Evolutionary conservation across 306 rosid species (phyloP), one percentile per base, ranked within the genome.

Genomic region (Trifolium dubium): DNA sequence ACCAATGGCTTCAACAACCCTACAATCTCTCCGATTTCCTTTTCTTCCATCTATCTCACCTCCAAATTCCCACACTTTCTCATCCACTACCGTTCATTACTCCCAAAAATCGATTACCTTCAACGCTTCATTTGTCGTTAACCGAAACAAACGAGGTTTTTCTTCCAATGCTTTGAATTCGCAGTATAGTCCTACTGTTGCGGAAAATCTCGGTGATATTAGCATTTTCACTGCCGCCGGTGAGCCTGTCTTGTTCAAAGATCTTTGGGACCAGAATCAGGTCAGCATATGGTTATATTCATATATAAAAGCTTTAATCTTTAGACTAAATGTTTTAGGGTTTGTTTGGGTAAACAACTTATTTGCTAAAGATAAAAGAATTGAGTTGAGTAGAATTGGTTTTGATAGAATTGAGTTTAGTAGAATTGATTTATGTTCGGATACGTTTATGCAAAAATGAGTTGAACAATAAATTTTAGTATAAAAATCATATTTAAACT

Each of bases 191-290:
- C 67, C 88, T 8, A 70, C 23, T 44, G 79, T 81, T 63, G 77
- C 79, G 0, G 88, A 91, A 14, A 68, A 54, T 53, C 87, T 93
- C 8, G 83, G 80, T 19, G 81, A 81, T 29, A 74, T 81, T 56
- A 81, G 17, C 39, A 81, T 93, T 64, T 89, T 88, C 86, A 84
- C 92, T 4, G 97, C 93, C 6, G 72, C 83, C 4, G 97, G 96
- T 34, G 88, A 91, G 5, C 78, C 86, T 30, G 86, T 91, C 64
- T 37, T 37, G 77, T 91, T 93, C 83, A 85, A 81, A 72, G 83
- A 88, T 63, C 93, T 90, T 29, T 87, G 89, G 97, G 90, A 88
- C 73, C 91, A 84, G 76, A 73, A 77, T 41, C 79, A 91, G 91
- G 97, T 91, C 5, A 59, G n/a, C n/a, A 31, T 51, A 39, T 58